Base-by-base conservation (phyloP, 177 flowering plant species). In the Vitis hybrid region DNA sequence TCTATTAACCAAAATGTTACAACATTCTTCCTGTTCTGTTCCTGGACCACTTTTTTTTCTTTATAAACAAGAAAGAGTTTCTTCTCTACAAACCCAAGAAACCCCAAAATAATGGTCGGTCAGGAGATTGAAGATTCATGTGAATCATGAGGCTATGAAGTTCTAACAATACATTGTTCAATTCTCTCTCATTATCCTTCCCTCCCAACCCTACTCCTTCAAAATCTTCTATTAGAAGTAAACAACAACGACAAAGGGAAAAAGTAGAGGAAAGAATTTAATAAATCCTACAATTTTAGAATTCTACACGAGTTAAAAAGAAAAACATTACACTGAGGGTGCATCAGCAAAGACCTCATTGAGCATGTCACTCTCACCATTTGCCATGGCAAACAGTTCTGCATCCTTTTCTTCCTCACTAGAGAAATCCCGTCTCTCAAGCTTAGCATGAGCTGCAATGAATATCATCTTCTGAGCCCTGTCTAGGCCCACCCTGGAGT, bases 371-470 rank as follows among this genome's bases (percentile, higher is more conserved):
- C 87, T 88, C 69, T 86, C 91, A 73, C 86, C 79, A 60, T 77
- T 82, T 66, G 81, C 76, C 35, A 74, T 52, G 21, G 76, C 76
- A 52, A 89, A 83, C 48, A 89, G 76, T 75, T 89, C 97, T 1
- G 80, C 84, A 72, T 90, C 94, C 76, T 87, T 87, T 32, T 90
- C 95, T 66, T 92, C 97, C 14, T 81, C 89, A 64, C 65, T 73
- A 2, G 87, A 84, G 71, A 86, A 83, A 68, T 90, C 93, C 67
- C 88, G 76, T 52, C 84, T 78, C 64, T 85, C 90, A 3, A 90
- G 90, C 79, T 85, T 89, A 11, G 93, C 76, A 74, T 92, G 91
- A 56, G 93, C 95, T 11, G 95, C 93, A 68, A 92, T 80, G 65
- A 85, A 90, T 8, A 89, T 78, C 86, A 92, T 76, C 80, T 89